Base-by-base conservation (phyloP, 768 basidiomycete species). In the Leccinum rimulosum region DNA sequence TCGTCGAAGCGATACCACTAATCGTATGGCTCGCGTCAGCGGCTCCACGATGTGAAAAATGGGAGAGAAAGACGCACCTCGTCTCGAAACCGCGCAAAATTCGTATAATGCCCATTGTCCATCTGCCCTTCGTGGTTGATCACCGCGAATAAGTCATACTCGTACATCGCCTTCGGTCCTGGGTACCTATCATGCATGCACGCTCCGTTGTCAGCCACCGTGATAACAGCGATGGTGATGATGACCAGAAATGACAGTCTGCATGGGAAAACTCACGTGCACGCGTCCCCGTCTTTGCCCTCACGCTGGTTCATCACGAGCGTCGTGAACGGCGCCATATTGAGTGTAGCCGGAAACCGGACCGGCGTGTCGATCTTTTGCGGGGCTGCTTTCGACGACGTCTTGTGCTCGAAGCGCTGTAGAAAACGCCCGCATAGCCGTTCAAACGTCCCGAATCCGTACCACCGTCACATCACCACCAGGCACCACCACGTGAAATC, bases 1-100 rank as follows among this genome's bases (percentile, higher is more conserved):
- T 97, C 95, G 71, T 97, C 94, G 72, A 93, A 94, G 25, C 87
- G 87, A 75, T 91, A 96, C 93, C 93, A 98, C 87, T 95, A 17
- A 25, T 19, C 31, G 43, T 17, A 31, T 31, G 17, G 54, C 19
- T 53, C 60, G 15, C 30, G 59, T 57, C 22, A 53, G 38, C 22
- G 9, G 15, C 17, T 4, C 49, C 8, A 0, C 17, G 40, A n/a
- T 43, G 40, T n/a, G 40, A 19, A 43, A 25, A 15, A 0, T n/a
- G 3, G 38, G 17, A 3, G 12, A 36, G 35, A 38, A 25, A n/a
- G 28, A 76, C 88, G 60, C 63, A 92, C 89, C 76, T 94, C 93
- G 66, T 96, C 89, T 57, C 88, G 83, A 66, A 86, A 93, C 27
- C 92, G 82, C 15, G 90, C 88, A 71, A 82, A 95, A 70, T 89